Conservation (phyloP, 345 rosid species). For the Bruguiera parviflora region DNA sequence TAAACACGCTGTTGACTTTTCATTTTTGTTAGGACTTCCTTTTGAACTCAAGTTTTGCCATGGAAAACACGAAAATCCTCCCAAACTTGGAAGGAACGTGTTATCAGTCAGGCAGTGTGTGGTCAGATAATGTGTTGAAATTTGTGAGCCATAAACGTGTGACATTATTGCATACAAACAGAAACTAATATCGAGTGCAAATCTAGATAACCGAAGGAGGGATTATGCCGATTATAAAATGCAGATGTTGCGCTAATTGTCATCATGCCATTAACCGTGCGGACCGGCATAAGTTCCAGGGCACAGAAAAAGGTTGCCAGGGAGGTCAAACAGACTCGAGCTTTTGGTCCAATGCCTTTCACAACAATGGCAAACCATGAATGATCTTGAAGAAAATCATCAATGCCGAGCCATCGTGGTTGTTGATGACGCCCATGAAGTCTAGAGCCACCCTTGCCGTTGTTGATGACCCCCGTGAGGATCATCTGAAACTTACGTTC, state of each 20-base stretch:
- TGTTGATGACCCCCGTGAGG: too few relatives aligned
- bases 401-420: constrained; percentile 31
- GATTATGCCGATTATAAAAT: not conserved
- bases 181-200: constrained; percentile 34
- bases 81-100: too few relatives aligned
- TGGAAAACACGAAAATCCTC: too few relatives aligned
- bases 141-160: too few relatives aligned
- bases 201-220: not conserved
- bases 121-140: too few relatives aligned
- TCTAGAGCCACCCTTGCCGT: too few relatives aligned
- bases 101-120: too few relatives aligned
- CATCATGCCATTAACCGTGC: constrained; percentile 4
- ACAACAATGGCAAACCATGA: constrained; percentile 88
- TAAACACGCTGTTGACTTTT: too few relatives aligned
- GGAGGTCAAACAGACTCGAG: constrained; percentile 91
- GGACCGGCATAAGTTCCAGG: constrained; percentile 88
- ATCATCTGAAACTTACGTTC: too few relatives aligned
- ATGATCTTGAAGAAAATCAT: constrained; percentile 49
- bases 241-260: not conserved
- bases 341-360: constrained; percentile 86
- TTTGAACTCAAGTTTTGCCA: too few relatives aligned
- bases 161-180: constrained; percentile 14
- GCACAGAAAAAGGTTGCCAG: constrained; percentile 87
- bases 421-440: too few relatives aligned
- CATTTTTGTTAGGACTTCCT: too few relatives aligned